Evolutionary conservation across 1,284 basidiomycete genomes (phyloP), one percentile per base, ranked within the genome.

Genomic region (Vanrija sp.): DNA sequence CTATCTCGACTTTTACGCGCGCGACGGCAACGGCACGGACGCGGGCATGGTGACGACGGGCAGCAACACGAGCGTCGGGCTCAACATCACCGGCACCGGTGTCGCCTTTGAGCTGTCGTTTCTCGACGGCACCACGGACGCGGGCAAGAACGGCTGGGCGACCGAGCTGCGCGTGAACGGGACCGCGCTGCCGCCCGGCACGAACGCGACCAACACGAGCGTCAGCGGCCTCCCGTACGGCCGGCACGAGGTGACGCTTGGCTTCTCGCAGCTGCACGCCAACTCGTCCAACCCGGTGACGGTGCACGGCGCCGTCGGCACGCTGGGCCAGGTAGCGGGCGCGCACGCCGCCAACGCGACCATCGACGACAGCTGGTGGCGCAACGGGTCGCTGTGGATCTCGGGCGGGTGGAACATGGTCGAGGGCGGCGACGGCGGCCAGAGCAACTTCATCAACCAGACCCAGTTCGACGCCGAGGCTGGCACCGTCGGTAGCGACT

Each of bases 391-490:
- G n/a, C 54, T 74, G n/a, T 14, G 46, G 1, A 47, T 72, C 10
- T 66, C 58, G 12, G 57, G 61, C 0, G 69, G 62, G 6, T 74
- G 72, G 72, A 72, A 69, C 53, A 72, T 72, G 68, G 40, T 74
- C 25, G 69, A 71, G 52, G 34, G 34, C 9, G 34, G 9, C 9
- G 34, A 28, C 6, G 18, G 52, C 16, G 57, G 42, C 21, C 29
- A 34, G 28, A 64, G 62, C 25, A 73, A 73, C 57, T 70, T 57
- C 47, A 63, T 71, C 51, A 66, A 71, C 40, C 34, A 67, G 67
- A 58, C 61, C 1, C 61, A 69, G 42, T 61, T 57, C 25, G 46
- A 65, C 14, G 49, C 29, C 14, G 65, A 69, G 60, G 44, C 51
- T 10, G 19, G 43, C 5, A 61, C 57, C 3, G 40, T 58, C 1